Percentiles rank a stretch among this genome's conserved stretches.
These are phyloP conservation scores for Usnea hakonensis DNA, from an alignment of 495 filamentous ascomycete species.

Conservation along the genomic window DNA sequence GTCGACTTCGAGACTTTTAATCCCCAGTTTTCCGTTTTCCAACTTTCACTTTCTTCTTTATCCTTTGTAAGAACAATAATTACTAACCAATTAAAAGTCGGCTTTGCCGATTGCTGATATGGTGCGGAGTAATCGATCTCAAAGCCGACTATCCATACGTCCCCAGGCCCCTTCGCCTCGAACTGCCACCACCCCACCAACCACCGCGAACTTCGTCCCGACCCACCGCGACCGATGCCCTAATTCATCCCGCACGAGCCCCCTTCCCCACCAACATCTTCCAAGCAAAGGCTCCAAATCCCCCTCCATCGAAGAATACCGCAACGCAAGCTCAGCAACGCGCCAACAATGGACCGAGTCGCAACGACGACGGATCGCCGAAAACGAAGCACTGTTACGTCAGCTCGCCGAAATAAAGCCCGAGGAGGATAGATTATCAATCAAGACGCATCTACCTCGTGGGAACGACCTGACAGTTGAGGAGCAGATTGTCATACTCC, in stretches of 20 bases:
- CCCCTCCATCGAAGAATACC: neutral
- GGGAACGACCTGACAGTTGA: neutral
- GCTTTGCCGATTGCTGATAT: too few relatives aligned
- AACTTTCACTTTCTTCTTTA: too few relatives aligned
- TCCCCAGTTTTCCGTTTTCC: too few relatives aligned
- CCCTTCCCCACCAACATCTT: neutral
- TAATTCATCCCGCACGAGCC: neutral
- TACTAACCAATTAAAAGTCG: too few relatives aligned
- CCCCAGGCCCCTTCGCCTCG: too few relatives aligned
- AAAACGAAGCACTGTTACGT: neutral
- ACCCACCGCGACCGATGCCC: neutral
- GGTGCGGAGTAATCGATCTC: too few relatives aligned
- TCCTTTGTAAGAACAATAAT: too few relatives aligned
- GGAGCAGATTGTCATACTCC: neutral
- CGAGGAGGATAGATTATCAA: neutral
- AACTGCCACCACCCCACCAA: too few relatives aligned
- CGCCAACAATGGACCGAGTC: neutral
- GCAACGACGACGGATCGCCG: neutral
- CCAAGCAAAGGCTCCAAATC: neutral
- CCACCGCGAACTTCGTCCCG: too few relatives aligned
- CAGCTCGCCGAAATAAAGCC: neutral
- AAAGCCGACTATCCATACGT: too few relatives aligned
- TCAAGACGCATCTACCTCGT: neutral
- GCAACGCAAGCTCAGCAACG: neutral
- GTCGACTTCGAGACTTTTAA: too few relatives aligned